Conservation (phyloP, 2,329 filamentous ascomycete genomes). For the Monosporascus sp. region DNA sequence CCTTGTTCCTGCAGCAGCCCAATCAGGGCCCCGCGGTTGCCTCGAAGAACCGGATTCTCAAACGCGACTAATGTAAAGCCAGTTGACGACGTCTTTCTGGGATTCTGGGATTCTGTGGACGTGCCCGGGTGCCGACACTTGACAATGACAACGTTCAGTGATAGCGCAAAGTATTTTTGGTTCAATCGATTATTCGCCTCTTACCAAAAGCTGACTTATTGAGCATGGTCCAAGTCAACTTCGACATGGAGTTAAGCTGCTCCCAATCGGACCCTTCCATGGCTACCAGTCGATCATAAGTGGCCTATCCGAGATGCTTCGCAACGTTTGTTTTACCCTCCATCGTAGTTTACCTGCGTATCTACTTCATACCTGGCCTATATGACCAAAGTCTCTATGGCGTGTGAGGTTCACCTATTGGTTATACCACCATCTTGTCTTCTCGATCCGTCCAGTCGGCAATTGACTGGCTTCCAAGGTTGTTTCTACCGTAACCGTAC, state of each 20-base stretch:
- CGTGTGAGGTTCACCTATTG: background rate
- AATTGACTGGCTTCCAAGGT: background rate
- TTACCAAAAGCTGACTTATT: too few species aligned
- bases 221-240: too few species aligned
- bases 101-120: background rate
- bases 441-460: background rate
- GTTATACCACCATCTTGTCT: background rate
- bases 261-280: too few species aligned
- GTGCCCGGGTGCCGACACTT: background rate
- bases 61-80: background rate
- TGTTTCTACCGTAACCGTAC: too few species aligned
- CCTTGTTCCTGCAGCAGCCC: background rate
- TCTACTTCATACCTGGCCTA: background rate
- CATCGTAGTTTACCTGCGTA: background rate
- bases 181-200: too few species aligned
- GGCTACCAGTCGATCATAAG: too few species aligned
- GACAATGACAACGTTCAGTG: too few species aligned
- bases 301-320: background rate
- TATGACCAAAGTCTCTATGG: too few species aligned
- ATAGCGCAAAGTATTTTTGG: too few species aligned
- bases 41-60: background rate
- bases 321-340: background rate
- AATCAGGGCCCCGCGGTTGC: background rate
- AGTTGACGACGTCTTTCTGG: background rate
- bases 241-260: too few species aligned